Percentiles rank a stretch among this genome's conserved stretches.
Conservation (phyloP, 192 early-diverging fungal genomes). For the Thamnidium elegans region DNA sequence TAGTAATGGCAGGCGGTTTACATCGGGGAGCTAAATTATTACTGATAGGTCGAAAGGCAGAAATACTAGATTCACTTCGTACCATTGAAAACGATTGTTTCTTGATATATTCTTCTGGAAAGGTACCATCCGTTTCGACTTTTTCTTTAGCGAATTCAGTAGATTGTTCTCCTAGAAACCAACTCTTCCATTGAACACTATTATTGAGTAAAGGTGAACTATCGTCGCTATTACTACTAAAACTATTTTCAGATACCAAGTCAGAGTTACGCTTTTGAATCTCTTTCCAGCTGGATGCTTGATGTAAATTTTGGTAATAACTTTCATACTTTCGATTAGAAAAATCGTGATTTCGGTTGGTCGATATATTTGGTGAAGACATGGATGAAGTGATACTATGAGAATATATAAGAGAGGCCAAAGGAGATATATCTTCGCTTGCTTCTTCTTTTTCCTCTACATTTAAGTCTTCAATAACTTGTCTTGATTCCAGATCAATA, state of each 20-base stretch:
- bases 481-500: slow-evolving; percentile 12
- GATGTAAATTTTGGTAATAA: background rate
- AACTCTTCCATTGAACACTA: slow-evolving; percentile 1
- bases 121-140: slow-evolving; percentile 2
- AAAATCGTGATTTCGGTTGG: background rate
- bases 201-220: slow-evolving; percentile 1
- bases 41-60: slow-evolving; percentile 31
- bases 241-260: background rate
- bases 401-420: background rate
- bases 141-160: slow-evolving; percentile 12
- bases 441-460: background rate
- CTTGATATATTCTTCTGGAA: background rate
- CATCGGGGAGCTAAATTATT: slow-evolving; percentile 28
- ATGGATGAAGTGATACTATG: background rate
- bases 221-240: background rate
- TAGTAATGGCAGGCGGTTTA: background rate
- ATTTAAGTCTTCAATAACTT: too few relatives aligned
- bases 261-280: background rate
- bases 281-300: background rate
- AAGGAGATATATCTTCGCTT: too few relatives aligned
- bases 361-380: slow-evolving; percentile 3
- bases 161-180: slow-evolving; percentile 7
- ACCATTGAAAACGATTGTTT: slow-evolving; percentile 4
- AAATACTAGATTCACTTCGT: slow-evolving; percentile 28
- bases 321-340: too few relatives aligned